A percentile compares a stretch with the other conserved stretches of the same genome.
phyloP scores from a whole-genome alignment of 2,329 filamentous ascomycete genomes.

The Neopestalotiopsis sp. region DNA sequence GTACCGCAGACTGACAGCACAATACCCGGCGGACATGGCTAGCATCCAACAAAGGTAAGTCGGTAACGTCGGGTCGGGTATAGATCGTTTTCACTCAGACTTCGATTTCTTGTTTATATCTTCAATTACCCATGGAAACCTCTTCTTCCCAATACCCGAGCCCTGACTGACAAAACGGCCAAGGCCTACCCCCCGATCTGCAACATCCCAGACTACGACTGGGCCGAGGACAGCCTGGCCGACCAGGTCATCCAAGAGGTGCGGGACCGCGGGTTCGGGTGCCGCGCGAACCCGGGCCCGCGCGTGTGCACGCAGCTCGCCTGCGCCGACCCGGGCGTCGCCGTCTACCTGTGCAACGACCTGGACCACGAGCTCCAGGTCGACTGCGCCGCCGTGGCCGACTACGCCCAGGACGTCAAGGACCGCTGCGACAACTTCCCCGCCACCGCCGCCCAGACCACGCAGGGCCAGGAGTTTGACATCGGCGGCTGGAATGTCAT shows the following conservation, averaged over 20 bases:
- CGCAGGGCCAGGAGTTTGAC: constrained; percentile 9
- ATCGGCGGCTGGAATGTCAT: constrained; percentile 7
- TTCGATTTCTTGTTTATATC: background rate
- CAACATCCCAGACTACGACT: background rate
- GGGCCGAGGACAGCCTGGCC: background rate
- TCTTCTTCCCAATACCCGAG: background rate
- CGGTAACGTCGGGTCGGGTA: background rate
- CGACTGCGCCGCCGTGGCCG: constrained; percentile 4
- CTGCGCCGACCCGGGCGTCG: background rate
- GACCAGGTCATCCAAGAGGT: background rate
- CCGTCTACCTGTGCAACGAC: constrained; percentile 12
- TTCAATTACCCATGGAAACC: background rate
- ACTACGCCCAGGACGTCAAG: constrained; percentile 11
- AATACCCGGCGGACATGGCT: constrained; percentile 1
- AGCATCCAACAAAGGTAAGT: constrained; percentile 1
- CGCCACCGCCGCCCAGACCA: background rate
- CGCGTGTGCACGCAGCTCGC: constrained; percentile 5
- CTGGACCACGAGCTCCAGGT: background rate
- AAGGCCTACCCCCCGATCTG: background rate
- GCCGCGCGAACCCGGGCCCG: background rate
- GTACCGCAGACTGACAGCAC: background rate
- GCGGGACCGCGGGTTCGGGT: background rate
- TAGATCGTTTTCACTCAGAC: too few relatives aligned
- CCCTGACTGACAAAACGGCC: background rate
- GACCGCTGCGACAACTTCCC: constrained; percentile 10